Base-by-base conservation (phyloP, 2,329 filamentous ascomycete genomes). In the Colletotrichum sp. region DNA sequence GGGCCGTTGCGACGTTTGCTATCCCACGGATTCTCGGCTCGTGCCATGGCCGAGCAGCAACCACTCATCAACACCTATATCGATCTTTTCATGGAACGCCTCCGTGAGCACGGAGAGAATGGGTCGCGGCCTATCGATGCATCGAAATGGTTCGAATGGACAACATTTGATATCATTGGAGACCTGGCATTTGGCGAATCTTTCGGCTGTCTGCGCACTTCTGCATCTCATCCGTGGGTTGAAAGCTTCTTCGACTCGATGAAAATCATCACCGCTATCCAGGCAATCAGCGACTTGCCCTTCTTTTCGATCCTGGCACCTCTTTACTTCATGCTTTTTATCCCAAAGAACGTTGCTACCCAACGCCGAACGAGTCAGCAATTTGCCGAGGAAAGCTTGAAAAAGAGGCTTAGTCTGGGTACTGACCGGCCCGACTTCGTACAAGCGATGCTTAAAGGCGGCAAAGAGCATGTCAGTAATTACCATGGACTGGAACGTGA, bases 91-190 rank as follows among this genome's bases (percentile, higher is more conserved):
- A 59, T 88, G 30, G 63, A 79, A 16, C 82, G 82, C 34, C 76
- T 88, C 59, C 48, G n/a, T 4, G 32, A 72, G 28, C 48, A 68
- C 12, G 65, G 70, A 4, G 34, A 72, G 9, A 48, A n/a, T 16
- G 70, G 70, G 8, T n/a, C 18, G 15, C 30, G 24, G 34, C 9
- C 64, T 7, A n/a, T 72, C 10, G 65, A 72, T 34, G 70, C 63
- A 8, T 59, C 61, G 13, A 55, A 67, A 24, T 72, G 70, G 70
- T 61, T 67, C 75, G 80, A 79, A 34, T 81, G 66, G 55, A 76
- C 77, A 7, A 81, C 81, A 0, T 83, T 83, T 36, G 82, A 83
- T 57, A 75, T 83, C 13, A 80, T 83, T 28, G 81, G 81, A 7
- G 79, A 82, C 34, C 75, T 83, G 9, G 74, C 78, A 5, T 82